These are phyloP conservation scores for Coccinonectria pachysandricola DNA, from an alignment of 2,329 filamentous ascomycete genomes.

Conservation along the genomic window DNA sequence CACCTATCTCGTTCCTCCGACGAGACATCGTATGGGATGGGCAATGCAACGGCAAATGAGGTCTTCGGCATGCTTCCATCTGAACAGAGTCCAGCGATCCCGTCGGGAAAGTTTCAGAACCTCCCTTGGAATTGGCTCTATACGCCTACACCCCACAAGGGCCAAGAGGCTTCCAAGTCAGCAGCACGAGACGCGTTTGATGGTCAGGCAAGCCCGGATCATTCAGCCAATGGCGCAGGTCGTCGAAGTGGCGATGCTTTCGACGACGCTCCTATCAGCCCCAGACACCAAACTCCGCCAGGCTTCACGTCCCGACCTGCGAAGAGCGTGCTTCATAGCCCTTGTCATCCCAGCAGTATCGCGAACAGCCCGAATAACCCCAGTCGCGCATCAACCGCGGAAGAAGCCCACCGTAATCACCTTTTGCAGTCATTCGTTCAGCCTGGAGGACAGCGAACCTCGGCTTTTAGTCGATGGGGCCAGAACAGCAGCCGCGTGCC, in stretches of 20 bases:
- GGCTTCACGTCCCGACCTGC: constrained; percentile 5
- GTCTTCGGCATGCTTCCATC: constrained; percentile 33
- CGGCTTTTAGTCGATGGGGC: constrained; percentile 22
- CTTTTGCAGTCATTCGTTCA: constrained; percentile 26
- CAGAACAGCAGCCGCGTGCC: constrained; percentile 13
- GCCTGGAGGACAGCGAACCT: constrained; percentile 18
- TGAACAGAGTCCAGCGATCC: constrained; percentile 20
- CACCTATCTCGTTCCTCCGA: constrained; percentile 22
- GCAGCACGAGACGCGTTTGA: constrained; percentile 19
- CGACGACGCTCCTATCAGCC: constrained; percentile 25
- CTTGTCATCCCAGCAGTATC: too few relatives aligned
- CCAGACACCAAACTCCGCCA: constrained; percentile 11
- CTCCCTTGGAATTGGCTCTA: constrained; percentile 44
- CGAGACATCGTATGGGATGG: constrained; percentile 45
- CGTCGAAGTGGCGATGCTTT: constrained; percentile 7
- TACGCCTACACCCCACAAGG: constrained; percentile 22
- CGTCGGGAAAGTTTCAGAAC: constrained; percentile 23
- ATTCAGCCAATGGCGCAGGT: constrained; percentile 12
- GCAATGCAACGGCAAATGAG: constrained; percentile 39
- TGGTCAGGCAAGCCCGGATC: constrained; percentile 13
- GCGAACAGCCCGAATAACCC: too few relatives aligned
- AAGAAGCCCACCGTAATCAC: constrained; percentile 23
- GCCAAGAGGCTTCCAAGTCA: constrained; percentile 10
- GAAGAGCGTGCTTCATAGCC: constrained; percentile 10
- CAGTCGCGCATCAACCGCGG: constrained; percentile 11